These are phyloP conservation scores for Chytridiales sp. DNA, from an alignment of 371 early-diverging fungal genomes.

Conservation along the genomic window DNA sequence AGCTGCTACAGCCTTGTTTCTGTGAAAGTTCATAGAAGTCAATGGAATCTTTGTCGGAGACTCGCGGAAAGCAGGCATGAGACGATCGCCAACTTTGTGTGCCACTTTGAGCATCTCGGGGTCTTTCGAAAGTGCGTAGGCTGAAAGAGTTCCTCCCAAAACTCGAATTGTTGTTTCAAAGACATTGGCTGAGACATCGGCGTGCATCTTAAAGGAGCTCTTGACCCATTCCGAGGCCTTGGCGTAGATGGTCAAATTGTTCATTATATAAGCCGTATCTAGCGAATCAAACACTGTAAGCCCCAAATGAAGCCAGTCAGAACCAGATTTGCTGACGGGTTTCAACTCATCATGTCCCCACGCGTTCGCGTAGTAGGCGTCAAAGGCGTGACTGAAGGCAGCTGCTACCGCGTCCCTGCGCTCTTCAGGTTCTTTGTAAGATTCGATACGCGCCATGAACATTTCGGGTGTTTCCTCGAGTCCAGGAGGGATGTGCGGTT, in stretches of 20 bases:
- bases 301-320: conserved; percentile 63
- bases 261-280: conserved; percentile 83
- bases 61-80: conserved; percentile 47
- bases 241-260: conserved; percentile 68
- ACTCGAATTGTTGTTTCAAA: conserved; percentile 55
- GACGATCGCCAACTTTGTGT: conserved; percentile 70
- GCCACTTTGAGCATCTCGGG: conserved; percentile 68
- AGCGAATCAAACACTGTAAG: conserved; percentile 82
- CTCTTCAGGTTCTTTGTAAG: no score
- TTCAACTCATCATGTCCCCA: conserved; percentile 83
- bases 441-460: no score
- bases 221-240: conserved; percentile 69
- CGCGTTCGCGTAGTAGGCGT: conserved; percentile 70
- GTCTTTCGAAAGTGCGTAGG: conserved; percentile 68
- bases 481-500: no score
- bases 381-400: conserved; percentile 66
- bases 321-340: conserved; percentile 60
- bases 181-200: conserved; percentile 35
- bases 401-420: conserved; percentile 1
- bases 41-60: conserved; percentile 32
- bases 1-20: conserved; percentile 15
- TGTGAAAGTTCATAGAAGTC: conserved; percentile 32
- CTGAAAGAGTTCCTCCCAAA: conserved; percentile 58
- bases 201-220: conserved; percentile 21
- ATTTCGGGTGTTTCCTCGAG: no score